Conservation (phyloP, 192 early-diverging fungal genomes). For the Coemansia umbellata region DNA sequence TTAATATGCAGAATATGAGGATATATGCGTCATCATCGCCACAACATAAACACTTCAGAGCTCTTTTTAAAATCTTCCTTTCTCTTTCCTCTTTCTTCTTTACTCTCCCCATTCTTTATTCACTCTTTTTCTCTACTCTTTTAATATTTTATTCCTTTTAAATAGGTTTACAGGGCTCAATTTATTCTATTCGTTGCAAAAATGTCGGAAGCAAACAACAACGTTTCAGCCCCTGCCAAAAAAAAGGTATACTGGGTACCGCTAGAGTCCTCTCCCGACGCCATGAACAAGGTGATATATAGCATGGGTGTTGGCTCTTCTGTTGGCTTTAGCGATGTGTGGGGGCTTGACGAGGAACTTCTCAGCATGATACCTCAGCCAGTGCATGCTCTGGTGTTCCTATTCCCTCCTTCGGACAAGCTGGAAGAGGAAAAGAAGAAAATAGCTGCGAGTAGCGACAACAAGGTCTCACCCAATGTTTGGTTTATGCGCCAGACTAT, state of each 20-base stretch:
- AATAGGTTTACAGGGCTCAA: too few species aligned
- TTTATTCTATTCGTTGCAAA: too few species aligned
- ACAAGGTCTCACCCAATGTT: constrained; percentile 43
- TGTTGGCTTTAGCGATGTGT: constrained; percentile 78
- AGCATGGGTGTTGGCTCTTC: constrained; percentile 61
- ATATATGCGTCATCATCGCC: too few species aligned
- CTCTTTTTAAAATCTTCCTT: too few species aligned
- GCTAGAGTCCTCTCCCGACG: constrained; percentile 86
- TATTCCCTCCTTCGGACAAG: constrained; percentile 77
- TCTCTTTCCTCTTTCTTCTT: too few species aligned
- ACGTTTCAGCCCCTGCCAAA: too few species aligned
- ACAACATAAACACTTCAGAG: too few species aligned
- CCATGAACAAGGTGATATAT: constrained; percentile 62
- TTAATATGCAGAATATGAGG: too few species aligned
- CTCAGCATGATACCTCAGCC: constrained; percentile 78
- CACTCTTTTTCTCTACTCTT: too few species aligned
- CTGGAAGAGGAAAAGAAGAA: constrained; percentile 58
- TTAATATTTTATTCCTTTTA: too few species aligned
- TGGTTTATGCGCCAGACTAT: constrained; percentile 88
- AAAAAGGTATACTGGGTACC: constrained; percentile 69
- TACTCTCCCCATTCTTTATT: too few species aligned
- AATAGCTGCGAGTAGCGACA: constrained; percentile 42
- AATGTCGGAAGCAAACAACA: too few species aligned
- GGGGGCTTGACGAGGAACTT: constrained; percentile 78
- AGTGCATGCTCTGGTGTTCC: constrained; percentile 74